Base-by-base conservation (phyloP, 163 green algal species). In the Picocystis sp. region DNA sequence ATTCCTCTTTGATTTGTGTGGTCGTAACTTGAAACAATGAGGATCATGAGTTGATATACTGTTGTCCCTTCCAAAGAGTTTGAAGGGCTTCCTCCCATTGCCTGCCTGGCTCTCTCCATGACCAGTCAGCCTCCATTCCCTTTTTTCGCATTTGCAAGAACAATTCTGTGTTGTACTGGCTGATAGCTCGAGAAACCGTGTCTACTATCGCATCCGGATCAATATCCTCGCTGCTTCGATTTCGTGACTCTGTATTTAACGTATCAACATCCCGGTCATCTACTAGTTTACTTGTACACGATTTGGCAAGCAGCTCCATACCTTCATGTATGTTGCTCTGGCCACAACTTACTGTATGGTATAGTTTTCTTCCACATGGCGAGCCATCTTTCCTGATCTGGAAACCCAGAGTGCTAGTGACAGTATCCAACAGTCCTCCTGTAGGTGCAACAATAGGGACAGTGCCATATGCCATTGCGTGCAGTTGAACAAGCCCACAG, bases 371-470 rank as follows among this genome's bases (percentile, higher is more conserved):
- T 5, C 33, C 5, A 23, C 11, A 22, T 25, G 14, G 43, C 14
- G 19, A 41, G 13, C 9, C 47, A 25, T 23, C 33, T 38, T 12
- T 54, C 17, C 17, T 19, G 19, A 35, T 29, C 53, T 29, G 47
- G 29, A 33, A 41, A 47, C 57, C 14, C 45, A 67, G 58, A 51
- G 69, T 47, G 24, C 22, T 11, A 1, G 50, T 51, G 9, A 86
- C 65, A 5, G 84, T 60, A 56, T 93, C 82, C 12, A 55, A 33
- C 14, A 93, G 70, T 9, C 83, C 83, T 0, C 82, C 83, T 14
- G 82, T 94, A 38, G 83, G 89, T 19, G 88, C 66, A 1, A 96
- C 89, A 50, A 97, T 59, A 11, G 89, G 82, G 9, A 90, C 43
- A 1, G 79, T 65, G 43, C 81, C 82, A 58, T 92, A 93, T 10